Conservation (phyloP, 306 rosid species). For the Rubus parviflorus region DNA sequence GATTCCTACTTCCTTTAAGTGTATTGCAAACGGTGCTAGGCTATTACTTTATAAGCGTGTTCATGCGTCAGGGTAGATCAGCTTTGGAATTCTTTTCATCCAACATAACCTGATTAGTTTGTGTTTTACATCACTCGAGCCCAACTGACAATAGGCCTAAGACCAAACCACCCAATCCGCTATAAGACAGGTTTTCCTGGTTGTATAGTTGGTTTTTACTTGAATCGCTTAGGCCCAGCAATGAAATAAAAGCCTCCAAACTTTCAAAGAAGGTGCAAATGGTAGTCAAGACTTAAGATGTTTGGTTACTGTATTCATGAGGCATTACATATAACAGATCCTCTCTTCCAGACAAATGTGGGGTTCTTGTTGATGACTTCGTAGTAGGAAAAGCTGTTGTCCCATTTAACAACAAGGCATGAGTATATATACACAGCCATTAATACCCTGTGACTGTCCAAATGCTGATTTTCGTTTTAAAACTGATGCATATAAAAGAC, state of each 20-base stretch:
- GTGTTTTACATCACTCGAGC: background rate
- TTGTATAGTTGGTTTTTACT: background rate
- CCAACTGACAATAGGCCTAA: background rate
- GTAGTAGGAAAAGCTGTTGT: background rate
- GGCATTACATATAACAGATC: background rate
- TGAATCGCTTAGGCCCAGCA: background rate
- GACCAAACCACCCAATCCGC: background rate
- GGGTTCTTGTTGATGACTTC: background rate
- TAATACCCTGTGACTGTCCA: background rate
- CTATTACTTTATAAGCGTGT: background rate
- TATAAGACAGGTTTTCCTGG: background rate
- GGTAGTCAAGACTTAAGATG: background rate
- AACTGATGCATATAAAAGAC: background rate
- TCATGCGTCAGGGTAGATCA: background rate
- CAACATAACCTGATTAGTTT: background rate
- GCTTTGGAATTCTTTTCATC: background rate
- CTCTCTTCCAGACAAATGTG: background rate
- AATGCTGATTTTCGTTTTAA: background rate
- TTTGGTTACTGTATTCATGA: background rate
- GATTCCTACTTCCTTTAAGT: background rate
- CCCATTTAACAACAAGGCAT: background rate
- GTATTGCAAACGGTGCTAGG: too few species aligned
- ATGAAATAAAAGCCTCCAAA: background rate
- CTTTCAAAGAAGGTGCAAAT: background rate
- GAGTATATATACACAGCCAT: background rate